These are phyloP conservation scores for Citrus trifoliata DNA, from an alignment of 345 rosid genomes.

Conservation along the genomic window DNA sequence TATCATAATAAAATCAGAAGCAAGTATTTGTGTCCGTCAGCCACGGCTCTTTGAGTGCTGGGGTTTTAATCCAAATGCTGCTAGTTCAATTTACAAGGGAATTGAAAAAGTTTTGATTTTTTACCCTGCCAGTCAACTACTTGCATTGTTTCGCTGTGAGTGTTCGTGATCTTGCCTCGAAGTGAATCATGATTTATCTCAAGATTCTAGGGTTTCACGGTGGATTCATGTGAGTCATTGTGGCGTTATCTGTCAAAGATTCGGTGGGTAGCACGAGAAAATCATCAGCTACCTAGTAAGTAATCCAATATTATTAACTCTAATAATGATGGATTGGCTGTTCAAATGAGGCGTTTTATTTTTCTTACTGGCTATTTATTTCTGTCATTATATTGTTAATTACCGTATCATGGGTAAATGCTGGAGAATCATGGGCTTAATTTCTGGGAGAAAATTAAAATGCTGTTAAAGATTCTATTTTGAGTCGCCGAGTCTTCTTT, in stretches of 20 bases:
- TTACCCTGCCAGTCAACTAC: background rate
- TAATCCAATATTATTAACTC: background rate
- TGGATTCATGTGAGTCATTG: conserved; percentile 7
- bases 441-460: conserved; percentile 9
- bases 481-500: conserved; percentile 14
- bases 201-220: conserved; percentile 29
- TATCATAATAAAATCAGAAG: background rate
- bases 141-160: background rate
- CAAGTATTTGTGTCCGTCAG: background rate
- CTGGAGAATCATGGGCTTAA: conserved; percentile 10
- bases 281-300: conserved; percentile 19
- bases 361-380: background rate
- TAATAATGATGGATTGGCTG: conserved; percentile 15
- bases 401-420: conserved; percentile 17
- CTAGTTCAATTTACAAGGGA: background rate
- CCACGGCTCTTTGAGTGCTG: background rate
- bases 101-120: background rate
- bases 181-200: conserved; percentile 31
- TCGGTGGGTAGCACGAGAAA: background rate
- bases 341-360: background rate
- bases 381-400: background rate
- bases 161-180: background rate
- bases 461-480: conserved; percentile 23
- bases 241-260: background rate
- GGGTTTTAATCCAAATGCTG: conserved; percentile 2